Base-by-base conservation (phyloP, 495 filamentous ascomycete genomes). In the Penicillium waksmanii region DNA sequence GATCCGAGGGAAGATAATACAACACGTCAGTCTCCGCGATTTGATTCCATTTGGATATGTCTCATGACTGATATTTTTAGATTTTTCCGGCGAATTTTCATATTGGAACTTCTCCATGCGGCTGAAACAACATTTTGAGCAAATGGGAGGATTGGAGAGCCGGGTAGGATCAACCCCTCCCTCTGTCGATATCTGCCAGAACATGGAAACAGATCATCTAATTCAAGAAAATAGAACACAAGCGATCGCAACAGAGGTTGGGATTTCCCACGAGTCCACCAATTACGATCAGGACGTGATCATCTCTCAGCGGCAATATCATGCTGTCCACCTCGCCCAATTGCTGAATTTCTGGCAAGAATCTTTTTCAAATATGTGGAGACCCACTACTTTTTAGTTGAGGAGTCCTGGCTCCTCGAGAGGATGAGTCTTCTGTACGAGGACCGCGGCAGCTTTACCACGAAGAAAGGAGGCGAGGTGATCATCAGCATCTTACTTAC, bases 61-160 rank as follows among this genome's bases (percentile, higher is more conserved):
- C 53, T 44, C 13, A 55, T 25, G n/a, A 35, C 13, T 43, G 53
- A 21, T 21, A 34, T 66, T 44, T 44, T 17, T 40, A 77, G 74
- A 77, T 25, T 77, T 71, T 47, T 77, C 74, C 1, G 74, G 74
- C 0, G 74, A 77, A 48, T 76, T 75, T 53, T 77, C 74, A 5
- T 73, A 76, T 53, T 73, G 73, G 70, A 76, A 76, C 42, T 76
- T 77, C 52, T 72, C 72, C 15, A 73, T 71, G 73, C 68, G 72
- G 15, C 58, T 73, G 12, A 71, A 73, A 54, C 63, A 63, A 11
- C 67, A 67, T 18, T 73, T 75, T 43, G 67, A 73, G 50, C 70
- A 60, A 47, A 70, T 68, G 50, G 54, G 56, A 13, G 57, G 53
- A 31, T 57, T 47, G 3, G 59, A 58, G 25, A 57, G 49, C 25